These are phyloP conservation scores for Ascochyta fabae DNA, from an alignment of 2,329 filamentous ascomycete species.

Conservation along the genomic window DNA sequence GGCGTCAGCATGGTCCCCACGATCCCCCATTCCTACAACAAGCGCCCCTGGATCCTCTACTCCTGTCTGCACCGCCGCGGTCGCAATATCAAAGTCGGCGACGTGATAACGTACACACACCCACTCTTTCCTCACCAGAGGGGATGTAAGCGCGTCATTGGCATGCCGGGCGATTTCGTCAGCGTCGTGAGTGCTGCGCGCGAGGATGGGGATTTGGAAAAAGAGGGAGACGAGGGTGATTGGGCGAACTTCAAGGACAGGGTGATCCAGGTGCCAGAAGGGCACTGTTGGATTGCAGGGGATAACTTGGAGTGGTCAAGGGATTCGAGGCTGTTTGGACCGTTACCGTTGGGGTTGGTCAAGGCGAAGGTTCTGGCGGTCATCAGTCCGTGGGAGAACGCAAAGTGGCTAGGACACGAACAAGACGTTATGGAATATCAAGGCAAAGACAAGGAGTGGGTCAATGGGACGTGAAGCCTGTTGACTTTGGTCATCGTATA, in stretches of 20 bases:
- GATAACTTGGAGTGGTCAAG: conserved; percentile 85
- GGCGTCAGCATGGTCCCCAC: conserved; percentile 93
- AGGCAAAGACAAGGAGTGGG: conserved; percentile 20
- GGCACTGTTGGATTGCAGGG: conserved; percentile 89
- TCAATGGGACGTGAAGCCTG: not conserved
- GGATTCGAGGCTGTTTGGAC: conserved; percentile 87
- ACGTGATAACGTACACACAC: conserved; percentile 79
- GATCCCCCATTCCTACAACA: conserved; percentile 53
- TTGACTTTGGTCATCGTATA: not conserved
- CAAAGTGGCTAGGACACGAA: conserved; percentile 35
- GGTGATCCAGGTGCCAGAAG: conserved; percentile 82
- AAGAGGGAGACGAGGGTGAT: conserved; percentile 31
- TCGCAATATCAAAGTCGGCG: conserved; percentile 73
- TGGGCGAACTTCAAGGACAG: conserved; percentile 39
- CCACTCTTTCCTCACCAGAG: conserved; percentile 65
- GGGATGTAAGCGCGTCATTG: conserved; percentile 77
- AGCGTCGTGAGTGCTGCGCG: conserved; percentile 66
- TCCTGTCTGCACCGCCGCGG: conserved; percentile 56
- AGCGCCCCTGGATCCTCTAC: conserved; percentile 31
- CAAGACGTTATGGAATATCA: conserved; percentile 21
- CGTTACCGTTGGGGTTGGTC: conserved; percentile 83
- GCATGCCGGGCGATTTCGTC: conserved; percentile 71
- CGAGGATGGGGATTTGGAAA: conserved; percentile 32
- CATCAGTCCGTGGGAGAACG: conserved; percentile 28
- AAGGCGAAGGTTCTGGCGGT: conserved; percentile 76